These are phyloP conservation scores for Friedmanniomyces simplex DNA, from an alignment of 495 filamentous ascomycete genomes.

Conservation along the genomic window DNA sequence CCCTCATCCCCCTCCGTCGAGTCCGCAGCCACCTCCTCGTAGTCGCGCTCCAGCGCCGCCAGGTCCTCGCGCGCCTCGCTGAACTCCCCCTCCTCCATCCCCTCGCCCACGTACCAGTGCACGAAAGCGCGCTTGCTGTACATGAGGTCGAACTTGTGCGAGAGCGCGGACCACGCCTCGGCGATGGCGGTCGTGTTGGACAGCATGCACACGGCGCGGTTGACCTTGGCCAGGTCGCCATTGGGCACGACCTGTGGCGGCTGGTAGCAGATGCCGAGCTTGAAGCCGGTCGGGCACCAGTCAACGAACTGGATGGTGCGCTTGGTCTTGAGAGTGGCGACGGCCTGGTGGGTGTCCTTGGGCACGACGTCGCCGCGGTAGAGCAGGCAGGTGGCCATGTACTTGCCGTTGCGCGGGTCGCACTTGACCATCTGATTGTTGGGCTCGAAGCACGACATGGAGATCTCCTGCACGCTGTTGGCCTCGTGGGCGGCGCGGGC, in stretches of 20 bases:
- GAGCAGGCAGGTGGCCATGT: conserved; percentile 97
- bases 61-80: conserved; percentile 97
- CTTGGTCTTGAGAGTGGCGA: conserved; percentile 95
- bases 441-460: conserved; percentile 54
- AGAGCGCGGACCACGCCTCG: conserved; percentile 95
- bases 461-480: conserved; percentile 39
- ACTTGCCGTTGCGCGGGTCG: conserved; percentile 97
- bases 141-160: conserved; percentile 99
- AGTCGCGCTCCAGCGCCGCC: conserved; percentile 95
- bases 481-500: conserved; percentile 91
- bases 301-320: conserved; percentile 98
- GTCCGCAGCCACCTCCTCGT: conserved; percentile 97
- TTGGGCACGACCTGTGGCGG: conserved; percentile 90
- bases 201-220: conserved; percentile 98
- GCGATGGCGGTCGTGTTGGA: conserved; percentile 99
- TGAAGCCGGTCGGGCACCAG: conserved; percentile 99
- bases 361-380: conserved; percentile 98
- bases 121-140: conserved; percentile 99
- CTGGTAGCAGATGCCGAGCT: conserved; percentile 99
- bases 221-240: conserved; percentile 92
- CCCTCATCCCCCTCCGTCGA: conserved; percentile 82
- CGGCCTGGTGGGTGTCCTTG: conserved; percentile 83
- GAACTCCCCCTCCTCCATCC: conserved; percentile 99
- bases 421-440: conserved; percentile 99
- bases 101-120: conserved; percentile 99